Evolutionary conservation across 2,329 filamentous ascomycete species (phyloP), one percentile per base, ranked within the genome.

Genomic region (Ciborinia camelliae): DNA sequence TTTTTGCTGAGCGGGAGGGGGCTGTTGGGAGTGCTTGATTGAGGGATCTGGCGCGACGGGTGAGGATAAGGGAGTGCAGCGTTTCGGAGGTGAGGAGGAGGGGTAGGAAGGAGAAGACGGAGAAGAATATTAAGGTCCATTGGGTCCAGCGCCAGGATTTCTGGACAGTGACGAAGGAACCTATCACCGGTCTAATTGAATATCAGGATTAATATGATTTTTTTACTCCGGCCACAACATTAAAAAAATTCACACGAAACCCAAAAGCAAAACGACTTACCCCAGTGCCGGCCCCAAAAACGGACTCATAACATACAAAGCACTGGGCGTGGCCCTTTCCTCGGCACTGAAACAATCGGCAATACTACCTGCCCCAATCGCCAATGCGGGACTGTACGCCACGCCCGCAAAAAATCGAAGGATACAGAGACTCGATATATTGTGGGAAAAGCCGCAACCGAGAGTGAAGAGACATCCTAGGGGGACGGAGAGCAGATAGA

Each of bases 381-480:
- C 79, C 3, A 45, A 28, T 1, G 5, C 35, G 35, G 53, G 1
- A 78, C 78, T 54, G 83, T 78, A 7, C 81, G 45, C 20, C 26
- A 81, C 73, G 0, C 81, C 82, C 0, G 79, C 76, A 1, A 84
- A 70, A 65, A 83, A 81, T 0, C 81, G 77, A 58, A 82, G 81
- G 3, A 75, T 76, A 37, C 81, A 75, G 12, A 81, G 73, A 7
- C 77, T 78, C 0, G 74, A 75, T 5, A 81, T 76, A 51, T 79
- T 81, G 1, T 83, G 82, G 0, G 86, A 81, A 14, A 89, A 78
- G 0, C 86, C 89, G 63, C 86, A 88, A 0, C 84, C 87, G 65
- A 90, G 80, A 23, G 82, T 81, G 68, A 90, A 82, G 28, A 90
- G 72, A 0, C 80, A 75, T 63, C 83, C 86, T 71, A 83, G 79